Evolutionary conservation across 2,329 filamentous ascomycete genomes (phyloP).

Genomic region (Aspergillus transmontanensis): DNA sequence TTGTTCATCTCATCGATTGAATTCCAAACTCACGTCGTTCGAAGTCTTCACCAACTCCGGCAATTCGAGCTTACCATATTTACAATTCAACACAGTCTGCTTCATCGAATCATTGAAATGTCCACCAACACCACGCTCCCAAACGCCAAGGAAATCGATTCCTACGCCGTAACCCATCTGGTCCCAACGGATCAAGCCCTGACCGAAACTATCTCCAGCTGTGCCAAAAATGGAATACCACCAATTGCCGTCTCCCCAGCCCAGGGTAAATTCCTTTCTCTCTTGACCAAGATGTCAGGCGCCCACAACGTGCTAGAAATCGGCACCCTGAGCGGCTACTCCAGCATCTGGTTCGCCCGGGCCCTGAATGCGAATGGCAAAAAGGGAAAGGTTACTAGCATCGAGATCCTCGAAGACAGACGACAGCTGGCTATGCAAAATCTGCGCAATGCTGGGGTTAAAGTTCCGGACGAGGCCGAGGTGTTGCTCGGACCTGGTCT

Average conservation of each 20-base stretch:
- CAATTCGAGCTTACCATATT: background rate
- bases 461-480: background rate
- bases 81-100: background rate
- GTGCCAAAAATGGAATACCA: background rate
- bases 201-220: background rate
- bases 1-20: background rate
- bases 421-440: background rate
- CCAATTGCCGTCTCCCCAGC: background rate
- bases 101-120: background rate
- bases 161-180: background rate
- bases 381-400: background rate
- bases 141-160: background rate
- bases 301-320: background rate
- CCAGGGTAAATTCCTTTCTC: background rate
- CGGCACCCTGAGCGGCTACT: background rate
- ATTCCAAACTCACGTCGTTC: background rate
- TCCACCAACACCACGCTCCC: background rate
- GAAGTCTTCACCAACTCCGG: background rate
- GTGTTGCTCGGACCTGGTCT: background rate
- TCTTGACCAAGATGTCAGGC: background rate
- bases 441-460: background rate
- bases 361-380: background rate
- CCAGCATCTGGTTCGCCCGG: background rate
- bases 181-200: background rate
- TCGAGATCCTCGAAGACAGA: background rate